Conservation (phyloP, 2,329 filamentous ascomycete species). For the Calonectria pseudoturangicola region DNA sequence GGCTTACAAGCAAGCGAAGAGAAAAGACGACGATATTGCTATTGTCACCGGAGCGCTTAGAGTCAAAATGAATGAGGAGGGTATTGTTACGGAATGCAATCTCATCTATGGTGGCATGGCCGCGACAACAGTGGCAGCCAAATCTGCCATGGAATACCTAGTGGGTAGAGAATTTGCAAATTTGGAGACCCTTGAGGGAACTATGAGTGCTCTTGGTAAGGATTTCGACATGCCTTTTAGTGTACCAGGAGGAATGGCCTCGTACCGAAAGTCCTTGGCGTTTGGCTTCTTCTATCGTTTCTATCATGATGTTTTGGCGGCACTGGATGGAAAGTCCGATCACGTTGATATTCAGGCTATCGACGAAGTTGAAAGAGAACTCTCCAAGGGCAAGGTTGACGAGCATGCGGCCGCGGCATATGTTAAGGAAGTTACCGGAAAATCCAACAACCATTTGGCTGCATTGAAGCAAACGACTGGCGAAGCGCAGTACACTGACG, state of each 20-base stretch:
- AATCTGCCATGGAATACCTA: slow-evolving; percentile 83
- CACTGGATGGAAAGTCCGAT: slow-evolving; percentile 69
- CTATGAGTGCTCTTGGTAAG: slow-evolving; percentile 90
- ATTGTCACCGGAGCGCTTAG: slow-evolving; percentile 94
- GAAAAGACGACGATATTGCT: slow-evolving; percentile 98
- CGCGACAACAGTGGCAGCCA: slow-evolving; percentile 90
- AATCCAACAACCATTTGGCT: slow-evolving; percentile 89
- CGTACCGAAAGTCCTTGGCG: slow-evolving; percentile 92
- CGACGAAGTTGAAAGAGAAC: slow-evolving; percentile 87
- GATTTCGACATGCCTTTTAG: slow-evolving; percentile 94
- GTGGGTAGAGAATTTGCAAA: slow-evolving; percentile 87
- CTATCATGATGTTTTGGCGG: slow-evolving; percentile 89
- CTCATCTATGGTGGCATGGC: slow-evolving; percentile 98
- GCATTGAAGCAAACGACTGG: slow-evolving; percentile 95
- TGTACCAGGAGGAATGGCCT: slow-evolving; percentile 98
- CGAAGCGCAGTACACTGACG: slow-evolving; percentile 96
- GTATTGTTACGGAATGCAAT: slow-evolving; percentile 83
- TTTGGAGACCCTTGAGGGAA: slow-evolving; percentile 88
- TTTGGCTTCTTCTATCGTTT: slow-evolving; percentile 98
- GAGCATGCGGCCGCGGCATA: slow-evolving; percentile 84
- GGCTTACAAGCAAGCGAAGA: slow-evolving; percentile 96
- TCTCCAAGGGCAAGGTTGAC: slow-evolving; percentile 89
- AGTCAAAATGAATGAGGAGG: slow-evolving; percentile 80
- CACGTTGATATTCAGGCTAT: slow-evolving; percentile 83
- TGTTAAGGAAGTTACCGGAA: slow-evolving; percentile 87